Percentiles rank a stretch among this genome's conserved stretches.
These are phyloP conservation scores for Bonnemaisonia californica DNA, from an alignment of 31 red algal genomes.

Conservation along the genomic window DNA sequence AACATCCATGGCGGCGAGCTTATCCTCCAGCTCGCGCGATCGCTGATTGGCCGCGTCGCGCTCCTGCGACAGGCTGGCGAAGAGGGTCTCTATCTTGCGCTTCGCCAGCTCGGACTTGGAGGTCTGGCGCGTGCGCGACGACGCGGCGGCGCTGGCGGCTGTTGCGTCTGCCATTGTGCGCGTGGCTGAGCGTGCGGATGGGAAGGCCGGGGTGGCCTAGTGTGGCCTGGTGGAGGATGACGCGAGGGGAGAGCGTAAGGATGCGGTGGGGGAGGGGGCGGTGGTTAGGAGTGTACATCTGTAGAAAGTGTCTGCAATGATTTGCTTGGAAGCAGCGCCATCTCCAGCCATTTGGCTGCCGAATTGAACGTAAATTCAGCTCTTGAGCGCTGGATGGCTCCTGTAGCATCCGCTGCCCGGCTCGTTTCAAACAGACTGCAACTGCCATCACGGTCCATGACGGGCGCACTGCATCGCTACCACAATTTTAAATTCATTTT, in stretches of 20 bases:
- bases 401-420: too few relatives aligned
- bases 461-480: too few relatives aligned
- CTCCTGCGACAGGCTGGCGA: conserved; percentile 54
- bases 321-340: too few relatives aligned
- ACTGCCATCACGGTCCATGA: too few relatives aligned
- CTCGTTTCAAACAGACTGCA: too few relatives aligned
- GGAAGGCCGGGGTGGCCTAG: too few relatives aligned
- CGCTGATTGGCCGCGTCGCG: conserved; percentile 53
- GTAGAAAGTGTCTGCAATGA: background rate
- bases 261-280: background rate
- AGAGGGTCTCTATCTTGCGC: conserved; percentile 81
- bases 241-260: background rate
- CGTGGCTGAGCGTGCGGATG: too few relatives aligned
- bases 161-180: background rate
- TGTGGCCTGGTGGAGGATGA: conserved; percentile 13
- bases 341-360: too few relatives aligned
- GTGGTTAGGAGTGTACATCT: background rate
- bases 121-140: background rate
- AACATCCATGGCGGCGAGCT: conserved; percentile 55
- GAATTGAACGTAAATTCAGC: too few relatives aligned
- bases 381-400: too few relatives aligned
- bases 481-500: too few relatives aligned
- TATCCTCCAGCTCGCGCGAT: conserved; percentile 63
- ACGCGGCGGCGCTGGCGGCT: background rate
- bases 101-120: conserved; percentile 78